Evolutionary conservation across 2,329 filamentous ascomycete species (phyloP).

Genomic region (Boeremia exigua): DNA sequence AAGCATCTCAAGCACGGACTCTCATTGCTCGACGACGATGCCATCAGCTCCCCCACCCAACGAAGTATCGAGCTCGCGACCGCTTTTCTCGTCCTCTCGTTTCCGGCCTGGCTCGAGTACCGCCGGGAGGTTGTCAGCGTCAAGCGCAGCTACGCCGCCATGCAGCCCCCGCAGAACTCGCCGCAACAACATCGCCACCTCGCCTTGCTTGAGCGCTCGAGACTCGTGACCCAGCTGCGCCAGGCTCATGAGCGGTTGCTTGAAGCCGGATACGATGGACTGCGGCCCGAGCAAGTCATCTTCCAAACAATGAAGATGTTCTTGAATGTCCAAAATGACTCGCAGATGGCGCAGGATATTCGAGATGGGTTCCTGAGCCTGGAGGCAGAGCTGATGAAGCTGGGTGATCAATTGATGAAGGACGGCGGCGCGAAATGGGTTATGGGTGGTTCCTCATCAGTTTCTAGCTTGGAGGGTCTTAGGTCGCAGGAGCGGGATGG

Average conservation of each 20-base stretch:
- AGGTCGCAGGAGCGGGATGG: background rate
- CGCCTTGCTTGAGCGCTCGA: constrained; percentile 3
- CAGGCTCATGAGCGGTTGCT: constrained; percentile 1
- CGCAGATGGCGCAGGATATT: background rate
- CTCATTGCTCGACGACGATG: background rate
- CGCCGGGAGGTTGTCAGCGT: background rate
- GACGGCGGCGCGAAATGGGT: constrained; percentile 1
- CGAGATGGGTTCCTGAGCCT: background rate
- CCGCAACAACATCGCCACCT: background rate
- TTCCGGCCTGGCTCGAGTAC: constrained; percentile 7
- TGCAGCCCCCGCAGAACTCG: background rate
- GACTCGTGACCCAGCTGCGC: constrained; percentile 4
- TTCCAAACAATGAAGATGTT: background rate
- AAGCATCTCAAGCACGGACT: background rate
- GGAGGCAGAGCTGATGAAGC: constrained; percentile 1
- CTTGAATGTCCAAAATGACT: background rate
- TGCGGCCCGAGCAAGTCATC: constrained; percentile 11
- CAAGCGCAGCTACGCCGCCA: background rate
- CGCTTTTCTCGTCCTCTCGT: background rate
- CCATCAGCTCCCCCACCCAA: background rate
- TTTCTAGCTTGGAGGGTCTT: background rate
- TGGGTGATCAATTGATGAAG: constrained; percentile 1
- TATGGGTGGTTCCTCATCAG: background rate
- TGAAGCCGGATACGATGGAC: background rate
- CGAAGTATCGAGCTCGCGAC: background rate